Evolutionary conservation across 768 basidiomycete genomes (phyloP), one percentile per base, ranked within the genome.

Genomic region (Pisolithus microcarpus): DNA sequence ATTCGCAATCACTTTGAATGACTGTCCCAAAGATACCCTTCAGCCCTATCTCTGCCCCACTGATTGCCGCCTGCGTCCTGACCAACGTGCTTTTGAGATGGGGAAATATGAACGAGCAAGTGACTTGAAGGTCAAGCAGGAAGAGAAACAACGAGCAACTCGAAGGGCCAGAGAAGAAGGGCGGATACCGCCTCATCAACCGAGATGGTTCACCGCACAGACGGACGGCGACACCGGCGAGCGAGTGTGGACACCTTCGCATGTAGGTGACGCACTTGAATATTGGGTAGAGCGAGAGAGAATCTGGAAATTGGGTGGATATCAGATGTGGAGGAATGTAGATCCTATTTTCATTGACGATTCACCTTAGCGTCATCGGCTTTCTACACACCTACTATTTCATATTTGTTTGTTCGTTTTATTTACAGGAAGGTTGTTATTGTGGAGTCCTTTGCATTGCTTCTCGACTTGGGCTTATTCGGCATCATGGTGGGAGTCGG

Each of bases 21-120:
- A 95, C 62, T 88, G 88, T 52, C 91, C 91, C 0, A 68, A 72
- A 36, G 78, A 82, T 9, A 78, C 78, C 3, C 70, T 97, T 11
- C 74, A 74, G 51, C 81, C 83, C 5, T 90, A 79, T 64, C 57
- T 98, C 2, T 84, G 84, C 26, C 89, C 91, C 1, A 97, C 94
- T 3, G 94, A 98, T 67, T 97, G 93, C 63, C 80, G 95, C 4
- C 68, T 96, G 24, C 80, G 94, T 0, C 92, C 92, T 0, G 94
- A 98, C 64, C 93, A 96, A 65, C 78, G 94, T 24, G 92, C 94
- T 23, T 97, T 98, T 65, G 94, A 98, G 73, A 63, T 84, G 57
- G 94, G 91, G 39, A 75, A 78, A 61, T 94, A 91, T 59, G 91
- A 88, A 59, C 75, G 79, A 43, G 91, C 87, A 52, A 96, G 89